These are phyloP conservation scores for Carnegiea gigantea DNA, from an alignment of 179 eudicot genomes.

Conservation along the genomic window DNA sequence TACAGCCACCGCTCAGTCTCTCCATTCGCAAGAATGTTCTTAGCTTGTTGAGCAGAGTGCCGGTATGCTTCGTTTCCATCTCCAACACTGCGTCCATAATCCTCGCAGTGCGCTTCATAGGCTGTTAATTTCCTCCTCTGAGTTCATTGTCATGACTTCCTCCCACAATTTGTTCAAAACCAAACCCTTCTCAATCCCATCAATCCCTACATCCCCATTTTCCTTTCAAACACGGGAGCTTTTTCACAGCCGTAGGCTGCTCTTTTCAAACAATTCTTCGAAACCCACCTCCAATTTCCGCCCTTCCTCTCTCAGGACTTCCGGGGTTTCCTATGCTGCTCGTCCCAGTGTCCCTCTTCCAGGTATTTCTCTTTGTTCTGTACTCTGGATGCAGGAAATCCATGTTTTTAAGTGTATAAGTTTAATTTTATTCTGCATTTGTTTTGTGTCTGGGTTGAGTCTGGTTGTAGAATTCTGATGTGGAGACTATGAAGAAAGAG, in stretches of 20 bases:
- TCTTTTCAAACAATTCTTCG: conserved; percentile 12
- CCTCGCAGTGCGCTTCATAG: not conserved
- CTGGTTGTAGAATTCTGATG: too few relatives aligned
- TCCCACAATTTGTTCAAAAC: conserved; percentile 9
- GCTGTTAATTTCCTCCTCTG: conserved; percentile 4
- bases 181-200: conserved; percentile 14
- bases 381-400: not conserved
- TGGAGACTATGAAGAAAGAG: too few relatives aligned
- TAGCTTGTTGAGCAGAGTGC: not conserved
- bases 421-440: too few relatives aligned
- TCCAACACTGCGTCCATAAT: not conserved
- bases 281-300: conserved; percentile 24
- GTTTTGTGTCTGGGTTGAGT: too few relatives aligned
- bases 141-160: conserved; percentile 27
- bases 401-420: too few relatives aligned
- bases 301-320: conserved; percentile 17
- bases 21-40: not conserved
- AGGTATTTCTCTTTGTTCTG: conserved; percentile 17
- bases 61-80: not conserved
- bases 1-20: not conserved
- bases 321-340: conserved; percentile 29
- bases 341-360: conserved; percentile 26
- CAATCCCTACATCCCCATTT: conserved; percentile 11
- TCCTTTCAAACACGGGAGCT: conserved; percentile 17
- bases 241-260: conserved; percentile 16